Evolutionary conservation across 2,329 filamentous ascomycete genomes (phyloP), one percentile per base, ranked within the genome.

Genomic region (Aurifilum marmelostoma): DNA sequence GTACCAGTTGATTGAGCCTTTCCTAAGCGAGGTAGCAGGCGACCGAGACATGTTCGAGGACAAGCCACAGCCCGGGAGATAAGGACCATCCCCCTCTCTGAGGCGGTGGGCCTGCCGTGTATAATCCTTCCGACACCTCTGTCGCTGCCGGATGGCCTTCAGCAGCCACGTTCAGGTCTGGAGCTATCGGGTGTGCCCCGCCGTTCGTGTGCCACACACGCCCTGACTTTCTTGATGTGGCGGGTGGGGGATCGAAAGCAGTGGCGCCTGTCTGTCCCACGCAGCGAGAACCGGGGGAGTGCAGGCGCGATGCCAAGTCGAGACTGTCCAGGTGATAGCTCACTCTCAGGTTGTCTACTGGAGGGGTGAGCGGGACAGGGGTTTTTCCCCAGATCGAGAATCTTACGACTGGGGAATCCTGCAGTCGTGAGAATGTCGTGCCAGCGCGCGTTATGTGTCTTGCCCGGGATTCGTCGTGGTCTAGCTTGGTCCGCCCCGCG

Each of bases 1-100:
- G 71, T 83, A 84, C 29, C 77, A 76, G 71, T 77, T 82, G 68
- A 62, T 47, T 1, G 69, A 50, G 24, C 64, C 67, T n/a, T 27
- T 24, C 16, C 56, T 21, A 9, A 34, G 56, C 41, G 43, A 61
- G 34, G 24, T 37, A 32, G 24, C 37, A 50, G 43, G 2, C 8
- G 67, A 43, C 34, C 47, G n/a, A 27, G 54, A 56, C 29, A 63
- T 61, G 29, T 43, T 58, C 41, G 60, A 61, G 54, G 63, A 62
- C 69, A 64, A 12, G 63, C 43, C 50, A 34, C 34, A 29, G 29
- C 29, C 32, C n/a, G 63, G 32, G 50, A 34, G 29, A 11, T 27
- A n/a, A 32, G 63, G 47, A 65, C 52, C 52, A 54, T 65, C 18
- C 64, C 24, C 52, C 5, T 47, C 43, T 39, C n/a, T 41, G 39